Evolutionary conservation across 2,329 filamentous ascomycete species (phyloP), one percentile per base, ranked within the genome.

Genomic region (Exophiala alcalophila): DNA sequence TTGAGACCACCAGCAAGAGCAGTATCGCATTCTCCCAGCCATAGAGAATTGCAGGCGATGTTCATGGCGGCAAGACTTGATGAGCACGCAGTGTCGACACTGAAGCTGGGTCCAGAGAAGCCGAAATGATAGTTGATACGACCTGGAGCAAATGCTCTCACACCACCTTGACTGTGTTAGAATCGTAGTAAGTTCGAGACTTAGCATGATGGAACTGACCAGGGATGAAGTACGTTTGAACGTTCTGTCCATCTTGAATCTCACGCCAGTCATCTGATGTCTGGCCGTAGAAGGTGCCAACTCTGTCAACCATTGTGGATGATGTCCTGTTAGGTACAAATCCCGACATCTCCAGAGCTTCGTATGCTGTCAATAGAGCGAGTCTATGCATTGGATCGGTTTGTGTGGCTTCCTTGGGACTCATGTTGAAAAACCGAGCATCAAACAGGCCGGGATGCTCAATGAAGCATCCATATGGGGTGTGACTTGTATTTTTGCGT

Each of bases 311-410:
- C 55, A 74, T 72, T 2, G 77, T 81, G 0, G 78, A 80, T 0
- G 78, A 71, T 0, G 78, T 82, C 25, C 78, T 69, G 64, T 83
- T 82, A 1, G 79, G 78, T 10, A 83, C 77, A 57, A 82, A 83
- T 1, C 83, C 83, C 18, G 80, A 78, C 78, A 83, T 83, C 60
- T 87, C 83, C 15, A 87, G 66, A 0, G 84, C 84, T 59, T 89
- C 84, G 55, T 86, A 89, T 1, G 83, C 82, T 1, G 83, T 86
- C 4, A 80, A 74, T n/a, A 90, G 64, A 1, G 81, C 80, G 1
- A 62, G 34, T 3, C 62, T 44, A 21, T 63, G 59, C 40, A 47
- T 43, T 0, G 60, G 84, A 60, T 88, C 84, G 1, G 49, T 55
- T 12, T 39, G 29, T 12, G 15, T 10, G 7, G 49, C 45, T 40